Base-by-base conservation (phyloP, 805 yeast species). In the Ogataea angusta region DNA sequence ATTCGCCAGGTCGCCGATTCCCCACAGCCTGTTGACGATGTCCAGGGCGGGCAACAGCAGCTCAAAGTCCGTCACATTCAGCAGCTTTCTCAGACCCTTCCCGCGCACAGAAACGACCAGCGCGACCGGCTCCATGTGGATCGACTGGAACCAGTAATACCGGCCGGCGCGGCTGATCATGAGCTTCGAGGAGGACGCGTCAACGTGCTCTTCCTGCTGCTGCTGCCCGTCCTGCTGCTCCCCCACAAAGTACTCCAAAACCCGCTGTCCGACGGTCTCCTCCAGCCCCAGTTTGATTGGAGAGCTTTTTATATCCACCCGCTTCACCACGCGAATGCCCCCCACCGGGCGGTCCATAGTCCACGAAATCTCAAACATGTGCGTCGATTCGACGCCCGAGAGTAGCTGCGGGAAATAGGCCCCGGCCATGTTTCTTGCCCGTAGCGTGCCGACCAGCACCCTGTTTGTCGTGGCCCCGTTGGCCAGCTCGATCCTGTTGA, bases 341-440 rank as follows among this genome's bases (percentile, higher is more conserved):
- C 96, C 98, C 41, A 91, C 83, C 0, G 95, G 88, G 40, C 76
- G 78, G 38, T 83, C 75, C 80, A 85, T 76, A n/a, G 78, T 74
- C 98, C 98, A 90, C 9, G 64, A 56, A 2, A 80, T 60, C 6
- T 63, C 60, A 6, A 82, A 58, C 45, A 76, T 60, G 12, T 18
- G 22, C 21, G 23, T 8, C 3, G 33, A 17, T 2, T 36, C 53
- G 44, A 57, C 73, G 1, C 87, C 81, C 1, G 83, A 68, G 14
- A 91, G 61, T 18, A 91, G 62, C 48, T 86, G 89, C 0, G 93
- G 90, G 53, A 81, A 85, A 0, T 85, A 75, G 14, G 70, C 62
- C 10, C 66, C 64, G 40, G 75, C 77, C 39, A 85, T 62, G 54
- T 87, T 86, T 52, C 81, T 72, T 0, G 85, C 88, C 51, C 82